A percentile compares a stretch with the other conserved stretches of the same genome.
Conservation (phyloP, 2,329 filamentous ascomycete genomes). For the Scedosporium dehoogii region DNA sequence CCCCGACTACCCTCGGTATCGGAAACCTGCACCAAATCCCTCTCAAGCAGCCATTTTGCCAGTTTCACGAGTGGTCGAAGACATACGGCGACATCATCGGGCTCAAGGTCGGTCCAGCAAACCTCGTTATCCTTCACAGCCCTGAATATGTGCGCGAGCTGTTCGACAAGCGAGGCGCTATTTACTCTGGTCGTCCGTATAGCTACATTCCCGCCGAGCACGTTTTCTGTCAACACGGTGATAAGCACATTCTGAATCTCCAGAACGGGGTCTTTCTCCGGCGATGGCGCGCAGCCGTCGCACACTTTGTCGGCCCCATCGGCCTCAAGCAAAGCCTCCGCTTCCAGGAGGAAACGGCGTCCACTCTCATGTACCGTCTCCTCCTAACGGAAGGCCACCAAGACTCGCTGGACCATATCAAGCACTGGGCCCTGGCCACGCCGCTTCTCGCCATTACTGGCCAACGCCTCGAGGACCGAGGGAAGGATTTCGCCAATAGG, state of each 20-base stretch:
- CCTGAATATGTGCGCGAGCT: constrained; percentile 23
- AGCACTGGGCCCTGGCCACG: constrained; percentile 16
- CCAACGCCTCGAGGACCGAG: constrained; percentile 10
- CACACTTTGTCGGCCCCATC: constrained; percentile 13
- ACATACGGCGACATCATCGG: constrained; percentile 24
- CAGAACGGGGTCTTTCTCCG: constrained; percentile 13
- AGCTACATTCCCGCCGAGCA: constrained; percentile 19
- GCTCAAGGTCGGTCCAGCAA: constrained; percentile 19
- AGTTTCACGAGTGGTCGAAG: constrained; percentile 21
- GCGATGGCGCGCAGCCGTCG: constrained; percentile 12
- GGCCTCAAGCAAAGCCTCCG: constrained; percentile 11
- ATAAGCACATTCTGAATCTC: constrained; percentile 15
- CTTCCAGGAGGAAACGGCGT: constrained; percentile 14
- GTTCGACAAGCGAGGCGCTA: constrained; percentile 23
- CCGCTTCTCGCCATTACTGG: constrained; percentile 16
- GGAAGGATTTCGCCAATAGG: constrained; percentile 8
- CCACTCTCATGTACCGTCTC: constrained; percentile 12
- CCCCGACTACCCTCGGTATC: constrained; percentile 13
- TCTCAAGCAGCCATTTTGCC: constrained; percentile 14
- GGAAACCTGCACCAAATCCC: constrained; percentile 19
- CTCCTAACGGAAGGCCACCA: constrained; percentile 9
- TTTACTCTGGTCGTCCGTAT: constrained; percentile 27
- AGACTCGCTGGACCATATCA: constrained; percentile 11
- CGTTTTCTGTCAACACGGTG: constrained; percentile 11
- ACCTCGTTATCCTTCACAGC: constrained; percentile 23